A percentile compares a stretch with the other conserved stretches of the same genome.
Evolutionary conservation across 1,139 yeast genomes (phyloP).

Genomic region (Yamadazyma sp.): DNA sequence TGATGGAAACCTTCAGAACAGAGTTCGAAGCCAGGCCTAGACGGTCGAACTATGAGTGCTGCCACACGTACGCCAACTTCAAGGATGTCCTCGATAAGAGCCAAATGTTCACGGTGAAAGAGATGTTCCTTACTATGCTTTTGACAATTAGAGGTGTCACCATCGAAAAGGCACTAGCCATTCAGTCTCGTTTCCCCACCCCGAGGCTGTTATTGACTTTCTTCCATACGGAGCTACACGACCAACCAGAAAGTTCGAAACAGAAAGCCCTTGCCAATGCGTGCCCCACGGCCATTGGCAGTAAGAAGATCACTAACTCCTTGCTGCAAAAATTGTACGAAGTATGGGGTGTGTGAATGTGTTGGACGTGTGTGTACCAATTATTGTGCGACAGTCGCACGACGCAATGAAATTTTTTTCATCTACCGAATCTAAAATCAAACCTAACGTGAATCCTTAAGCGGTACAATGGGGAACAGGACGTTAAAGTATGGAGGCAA

Average conservation of each 20-base stretch:
- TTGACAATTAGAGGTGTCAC: constrained; percentile 81
- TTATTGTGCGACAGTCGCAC: not conserved
- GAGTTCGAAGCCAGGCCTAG: constrained; percentile 34
- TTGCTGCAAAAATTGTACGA: constrained; percentile 62
- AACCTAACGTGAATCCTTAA: not conserved
- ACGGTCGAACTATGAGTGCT: constrained; percentile 42
- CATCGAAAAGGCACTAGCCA: constrained; percentile 76
- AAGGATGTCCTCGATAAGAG: constrained; percentile 72
- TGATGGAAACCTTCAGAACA: constrained; percentile 40
- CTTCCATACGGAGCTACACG: constrained; percentile 21
- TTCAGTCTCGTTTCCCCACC: constrained; percentile 67
- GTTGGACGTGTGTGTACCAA: not conserved
- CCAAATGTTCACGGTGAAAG: constrained; percentile 69
- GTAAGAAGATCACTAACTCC: constrained; percentile 58
- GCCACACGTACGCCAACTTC: constrained; percentile 66
- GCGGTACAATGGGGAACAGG: constrained; percentile 46
- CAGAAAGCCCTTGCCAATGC: constrained; percentile 41
- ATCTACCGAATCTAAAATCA: too few species aligned
- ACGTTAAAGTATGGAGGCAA: constrained; percentile 59
- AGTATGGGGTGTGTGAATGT: constrained; percentile 54
- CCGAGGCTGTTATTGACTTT: constrained; percentile 53
- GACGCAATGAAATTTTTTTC: constrained; percentile 8
- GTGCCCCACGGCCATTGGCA: constrained; percentile 55
- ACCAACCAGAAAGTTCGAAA: constrained; percentile 29
- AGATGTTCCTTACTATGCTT: constrained; percentile 72